Evolutionary conservation across 2,329 filamentous ascomycete genomes (phyloP).

Genomic region (Xylaria digitata): DNA sequence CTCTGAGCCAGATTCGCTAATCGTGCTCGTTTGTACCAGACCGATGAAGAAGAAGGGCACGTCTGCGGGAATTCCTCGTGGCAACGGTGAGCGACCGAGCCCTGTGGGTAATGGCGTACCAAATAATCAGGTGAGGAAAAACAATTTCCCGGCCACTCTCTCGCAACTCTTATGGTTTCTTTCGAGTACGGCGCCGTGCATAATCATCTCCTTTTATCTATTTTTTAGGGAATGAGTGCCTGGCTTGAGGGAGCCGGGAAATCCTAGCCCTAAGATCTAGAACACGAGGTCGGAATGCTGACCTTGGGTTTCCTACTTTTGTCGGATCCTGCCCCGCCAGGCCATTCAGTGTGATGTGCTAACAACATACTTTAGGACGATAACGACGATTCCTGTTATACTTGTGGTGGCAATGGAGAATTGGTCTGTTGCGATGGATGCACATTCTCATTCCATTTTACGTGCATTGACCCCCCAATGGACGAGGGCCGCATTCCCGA

Average conservation of each 20-base stretch:
- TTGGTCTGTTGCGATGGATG: conserved; percentile 96
- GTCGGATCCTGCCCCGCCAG: conserved; percentile 50
- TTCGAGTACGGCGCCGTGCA: neutral
- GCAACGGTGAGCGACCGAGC: conserved; percentile 72
- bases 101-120: conserved; percentile 67
- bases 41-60: conserved; percentile 81
- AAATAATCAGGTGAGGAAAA: conserved; percentile 64
- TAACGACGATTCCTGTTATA: conserved; percentile 90
- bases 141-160: conserved; percentile 5
- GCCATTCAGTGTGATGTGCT: conserved; percentile 49
- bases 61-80: conserved; percentile 74
- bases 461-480: conserved; percentile 85
- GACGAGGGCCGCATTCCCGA: conserved; percentile 72
- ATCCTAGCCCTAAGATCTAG: conserved; percentile 39
- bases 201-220: neutral
- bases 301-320: conserved; percentile 50
- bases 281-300: conserved; percentile 41
- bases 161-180: neutral
- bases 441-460: conserved; percentile 87
- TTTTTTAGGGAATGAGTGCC: conserved; percentile 5
- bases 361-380: conserved; percentile 64
- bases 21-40: conserved; percentile 56
- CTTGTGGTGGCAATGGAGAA: conserved; percentile 85
- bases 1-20: conserved; percentile 41
- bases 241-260: conserved; percentile 23